These are phyloP conservation scores for Ogataea corticis DNA, from an alignment of 805 yeast genomes.

Conservation along the genomic window DNA sequence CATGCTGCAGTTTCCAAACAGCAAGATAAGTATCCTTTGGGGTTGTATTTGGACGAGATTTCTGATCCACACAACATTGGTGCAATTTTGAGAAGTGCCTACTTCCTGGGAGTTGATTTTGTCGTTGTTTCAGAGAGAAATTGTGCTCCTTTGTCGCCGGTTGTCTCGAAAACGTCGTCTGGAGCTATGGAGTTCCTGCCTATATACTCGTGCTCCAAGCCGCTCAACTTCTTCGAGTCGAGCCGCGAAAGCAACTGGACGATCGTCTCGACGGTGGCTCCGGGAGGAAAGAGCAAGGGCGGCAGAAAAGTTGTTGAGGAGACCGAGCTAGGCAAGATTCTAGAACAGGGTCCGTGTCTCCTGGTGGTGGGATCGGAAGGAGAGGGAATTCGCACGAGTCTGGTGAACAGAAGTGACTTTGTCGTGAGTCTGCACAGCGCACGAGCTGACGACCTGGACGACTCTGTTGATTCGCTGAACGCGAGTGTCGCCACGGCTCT, in stretches of 20 bases:
- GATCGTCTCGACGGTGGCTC: constrained; percentile 60
- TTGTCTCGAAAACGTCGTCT: constrained; percentile 75
- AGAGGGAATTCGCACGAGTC: constrained; percentile 69
- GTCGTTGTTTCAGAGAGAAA: constrained; percentile 67
- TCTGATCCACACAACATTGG: constrained; percentile 90
- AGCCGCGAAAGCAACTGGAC: constrained; percentile 66
- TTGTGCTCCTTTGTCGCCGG: constrained; percentile 75
- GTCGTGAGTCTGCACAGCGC: constrained; percentile 41
- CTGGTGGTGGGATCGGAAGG: constrained; percentile 87
- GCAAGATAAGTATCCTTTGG: constrained; percentile 54
- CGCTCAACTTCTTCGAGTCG: constrained; percentile 60
- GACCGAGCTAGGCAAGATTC: constrained; percentile 44
- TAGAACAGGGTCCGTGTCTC: constrained; percentile 57
- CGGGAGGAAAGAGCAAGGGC: constrained; percentile 21
- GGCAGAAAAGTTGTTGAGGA: constrained; percentile 36
- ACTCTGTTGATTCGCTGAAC: constrained; percentile 72
- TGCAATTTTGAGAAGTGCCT: constrained; percentile 77
- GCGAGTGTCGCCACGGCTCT: constrained; percentile 89
- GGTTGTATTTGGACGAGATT: constrained; percentile 73
- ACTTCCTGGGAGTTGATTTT: constrained; percentile 81
- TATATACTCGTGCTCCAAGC: constrained; percentile 56
- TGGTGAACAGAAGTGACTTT: constrained; percentile 58
- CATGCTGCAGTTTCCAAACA: constrained; percentile 1
- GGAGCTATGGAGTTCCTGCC: constrained; percentile 81
- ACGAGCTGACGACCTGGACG: constrained; percentile 27